Evolutionary conservation across 805 yeast species (phyloP).

Genomic region (Metschnikowia koreensis): DNA sequence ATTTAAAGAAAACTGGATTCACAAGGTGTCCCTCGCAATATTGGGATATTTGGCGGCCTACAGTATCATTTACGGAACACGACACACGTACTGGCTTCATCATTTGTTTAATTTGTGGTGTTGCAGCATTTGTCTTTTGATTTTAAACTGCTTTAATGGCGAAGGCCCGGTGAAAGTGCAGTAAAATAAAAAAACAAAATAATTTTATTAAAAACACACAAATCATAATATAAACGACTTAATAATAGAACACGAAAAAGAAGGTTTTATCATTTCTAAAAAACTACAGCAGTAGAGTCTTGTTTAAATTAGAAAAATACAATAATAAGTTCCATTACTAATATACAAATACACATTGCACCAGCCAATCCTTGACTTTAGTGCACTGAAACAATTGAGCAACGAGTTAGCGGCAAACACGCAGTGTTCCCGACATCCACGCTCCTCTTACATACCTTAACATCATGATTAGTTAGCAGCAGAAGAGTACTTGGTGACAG

Average conservation of each 20-base stretch:
- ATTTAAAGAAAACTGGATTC: slow-evolving; percentile 1
- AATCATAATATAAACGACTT: too few species aligned
- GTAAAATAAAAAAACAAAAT: neutral
- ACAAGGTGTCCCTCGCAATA: slow-evolving; percentile 22
- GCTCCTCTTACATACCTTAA: slow-evolving; percentile 15
- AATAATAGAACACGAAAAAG: too few species aligned
- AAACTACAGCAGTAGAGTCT: too few species aligned
- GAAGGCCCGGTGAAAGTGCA: slow-evolving; percentile 5
- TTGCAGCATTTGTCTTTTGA: slow-evolving; percentile 43
- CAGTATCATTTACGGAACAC: slow-evolving; percentile 68
- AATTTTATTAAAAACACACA: neutral
- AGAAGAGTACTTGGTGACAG: slow-evolving; percentile 40
- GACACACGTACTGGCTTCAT: slow-evolving; percentile 84
- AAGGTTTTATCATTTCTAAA: neutral
- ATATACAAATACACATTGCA: slow-evolving; percentile 24
- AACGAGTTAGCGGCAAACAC: slow-evolving; percentile 14
- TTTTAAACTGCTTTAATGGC: neutral
- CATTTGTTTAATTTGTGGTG: slow-evolving; percentile 66
- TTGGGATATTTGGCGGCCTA: slow-evolving; percentile 57
- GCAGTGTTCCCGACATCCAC: slow-evolving; percentile 13
- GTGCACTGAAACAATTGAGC: slow-evolving; percentile 18
- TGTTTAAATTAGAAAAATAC: slow-evolving; percentile 5
- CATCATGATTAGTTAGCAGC: slow-evolving; percentile 31
- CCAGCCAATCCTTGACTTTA: slow-evolving; percentile 18
- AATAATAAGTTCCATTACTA: slow-evolving; percentile 24